A percentile compares a stretch with the other conserved stretches of the same genome.
Evolutionary conservation across 1,139 yeast species (phyloP).

Genomic region (Candida sanyaensis): DNA sequence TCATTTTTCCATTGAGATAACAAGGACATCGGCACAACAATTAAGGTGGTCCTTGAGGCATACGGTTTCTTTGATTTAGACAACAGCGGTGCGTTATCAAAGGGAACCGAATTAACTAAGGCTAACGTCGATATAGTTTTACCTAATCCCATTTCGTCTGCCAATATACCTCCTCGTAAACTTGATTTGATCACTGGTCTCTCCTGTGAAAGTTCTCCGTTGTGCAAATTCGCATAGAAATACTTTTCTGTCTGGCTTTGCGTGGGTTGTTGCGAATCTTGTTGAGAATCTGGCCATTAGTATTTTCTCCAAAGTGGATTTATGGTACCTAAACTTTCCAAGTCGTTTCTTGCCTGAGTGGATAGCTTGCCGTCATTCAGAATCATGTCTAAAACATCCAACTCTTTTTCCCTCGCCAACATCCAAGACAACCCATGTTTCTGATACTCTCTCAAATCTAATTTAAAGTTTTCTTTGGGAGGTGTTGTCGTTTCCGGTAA

Average conservation of each 20-base stretch:
- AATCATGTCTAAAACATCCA: conserved; percentile 36
- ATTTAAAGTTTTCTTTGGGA: conserved; percentile 50
- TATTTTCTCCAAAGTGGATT: conserved; percentile 88
- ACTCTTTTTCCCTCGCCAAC: conserved; percentile 64
- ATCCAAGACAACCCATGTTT: conserved; percentile 83
- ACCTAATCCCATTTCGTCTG: conserved; percentile 97
- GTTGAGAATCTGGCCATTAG: conserved; percentile 58
- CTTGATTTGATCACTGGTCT: conserved; percentile 64
- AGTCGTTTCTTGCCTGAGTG: conserved; percentile 28
- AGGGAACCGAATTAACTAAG: conserved; percentile 64
- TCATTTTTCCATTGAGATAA: conserved; percentile 91
- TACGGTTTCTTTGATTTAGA: conserved; percentile 32
- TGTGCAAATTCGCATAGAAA: conserved; percentile 81
- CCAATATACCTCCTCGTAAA: conserved; percentile 84
- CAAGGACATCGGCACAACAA: conserved; percentile 90
- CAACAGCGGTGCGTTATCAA: conserved; percentile 28
- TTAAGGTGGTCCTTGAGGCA: conserved; percentile 72
- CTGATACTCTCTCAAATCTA: conserved; percentile 71
- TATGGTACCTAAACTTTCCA: conserved; percentile 48
- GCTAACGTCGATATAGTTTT: conserved; percentile 87
- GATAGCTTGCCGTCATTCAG: conserved; percentile 27
- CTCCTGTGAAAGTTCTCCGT: conserved; percentile 74
- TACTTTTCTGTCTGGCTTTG: conserved; percentile 18
- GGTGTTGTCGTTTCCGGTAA: conserved; percentile 68
- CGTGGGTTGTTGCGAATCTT: conserved; percentile 10